Evolutionary conservation across 1,139 yeast species (phyloP), one percentile per base, ranked within the genome.

Genomic region (Geotrichum candidum): DNA sequence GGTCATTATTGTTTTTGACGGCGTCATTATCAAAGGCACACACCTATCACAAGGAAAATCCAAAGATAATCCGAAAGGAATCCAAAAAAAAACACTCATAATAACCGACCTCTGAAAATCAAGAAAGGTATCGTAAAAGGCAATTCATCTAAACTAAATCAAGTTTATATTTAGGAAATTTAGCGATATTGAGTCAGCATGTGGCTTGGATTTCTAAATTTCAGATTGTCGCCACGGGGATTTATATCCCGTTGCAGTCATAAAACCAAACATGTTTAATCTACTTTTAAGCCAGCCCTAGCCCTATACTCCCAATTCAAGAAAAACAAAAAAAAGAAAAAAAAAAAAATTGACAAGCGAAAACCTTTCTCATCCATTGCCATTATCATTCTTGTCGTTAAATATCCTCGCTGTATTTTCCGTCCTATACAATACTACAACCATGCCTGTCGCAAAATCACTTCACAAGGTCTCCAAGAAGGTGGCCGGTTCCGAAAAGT

Each of bases 391-490:
- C 15, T 46, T 46, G n/a, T 5, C 51, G 3, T 22, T 11, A 7
- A 46, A 13, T 15, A 7, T 10, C 53, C 13, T 35, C n/a, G n/a
- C n/a, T 22, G 15, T 41, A 41, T 41, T 5, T 41, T 4, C n/a
- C 15, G 4, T 18, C 25, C 50, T 9, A 1, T 25, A 57, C n/a
- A 35, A 41, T 13, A 59, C 18, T 62, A 59, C 41, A 46, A 56
- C 31, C 31, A 91, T 91, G 97, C 96, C 96, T 23, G 77, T 87
- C 61, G 87, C 87, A 35, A 91, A 90, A 70, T 85, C 87, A 64
- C 78, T 91, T 58, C 76, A 80, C 29, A 91, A 90, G 73, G 88
- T 92, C 54, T 82, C 84, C 68, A 88, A 88, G 76, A 83, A 83
- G 72, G 78, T 85, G 56, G 84, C 84, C 54, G 85, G 86, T 23